phyloP scores from a whole-genome alignment of 2,329 filamentous ascomycete genomes.

The Rhexocercosporidium sp. region DNA sequence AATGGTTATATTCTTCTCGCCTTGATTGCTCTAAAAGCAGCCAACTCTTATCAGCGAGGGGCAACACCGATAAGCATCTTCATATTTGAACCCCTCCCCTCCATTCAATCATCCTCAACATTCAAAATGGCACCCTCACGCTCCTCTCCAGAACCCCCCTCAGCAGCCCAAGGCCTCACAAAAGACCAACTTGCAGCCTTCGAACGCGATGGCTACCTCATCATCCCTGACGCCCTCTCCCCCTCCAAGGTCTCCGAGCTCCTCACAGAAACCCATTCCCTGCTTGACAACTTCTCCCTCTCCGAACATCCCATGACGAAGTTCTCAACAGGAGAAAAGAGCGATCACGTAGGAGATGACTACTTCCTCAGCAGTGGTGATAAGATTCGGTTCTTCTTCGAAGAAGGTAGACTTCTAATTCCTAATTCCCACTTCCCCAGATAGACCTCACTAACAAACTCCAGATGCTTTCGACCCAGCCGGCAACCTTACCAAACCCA shows the following conservation, averaged over 20 bases:
- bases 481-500: slow-evolving; percentile 75
- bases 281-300: slow-evolving; percentile 80
- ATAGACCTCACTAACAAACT: not conserved
- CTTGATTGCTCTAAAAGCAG: not conserved
- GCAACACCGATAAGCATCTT: slow-evolving; percentile 4
- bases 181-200: slow-evolving; percentile 74
- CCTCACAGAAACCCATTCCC: slow-evolving; percentile 72
- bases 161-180: slow-evolving; percentile 55
- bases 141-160: slow-evolving; percentile 27
- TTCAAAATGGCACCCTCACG: slow-evolving; percentile 34
- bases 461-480: slow-evolving; percentile 74
- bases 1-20: too few relatives aligned
- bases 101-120: not conserved
- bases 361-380: slow-evolving; percentile 93
- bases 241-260: slow-evolving; percentile 69
- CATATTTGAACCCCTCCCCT: not conserved
- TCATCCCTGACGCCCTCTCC: slow-evolving; percentile 79
- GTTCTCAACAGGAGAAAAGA: slow-evolving; percentile 82
- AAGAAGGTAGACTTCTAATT: slow-evolving; percentile 63
- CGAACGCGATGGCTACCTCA: slow-evolving; percentile 84
- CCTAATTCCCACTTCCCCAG: not conserved
- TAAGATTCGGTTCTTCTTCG: slow-evolving; percentile 96
- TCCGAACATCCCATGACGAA: slow-evolving; percentile 87
- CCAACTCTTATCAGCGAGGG: slow-evolving; percentile 24
- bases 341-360: slow-evolving; percentile 84